Evolutionary conservation across 257 asterid species (phyloP), one percentile per base, ranked within the genome.

Genomic region (Sherardia arvensis): DNA sequence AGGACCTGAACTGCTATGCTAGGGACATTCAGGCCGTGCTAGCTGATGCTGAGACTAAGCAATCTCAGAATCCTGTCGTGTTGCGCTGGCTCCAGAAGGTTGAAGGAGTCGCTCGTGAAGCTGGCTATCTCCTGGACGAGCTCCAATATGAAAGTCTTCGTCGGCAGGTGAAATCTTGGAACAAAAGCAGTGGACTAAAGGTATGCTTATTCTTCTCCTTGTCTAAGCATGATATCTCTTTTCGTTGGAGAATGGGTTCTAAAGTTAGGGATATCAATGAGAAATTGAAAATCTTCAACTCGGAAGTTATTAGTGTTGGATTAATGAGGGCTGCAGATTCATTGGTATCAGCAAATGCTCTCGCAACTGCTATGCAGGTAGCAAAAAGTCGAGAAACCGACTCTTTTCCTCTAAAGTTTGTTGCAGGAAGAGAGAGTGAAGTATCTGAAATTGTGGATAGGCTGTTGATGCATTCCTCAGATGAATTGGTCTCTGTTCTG

Each of bases 311-410:
- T 25, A 28, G 3, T 22, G 9, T 25, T 62, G 67, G 58, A 5
- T 62, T 43, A 4, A 62, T 7, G 2, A 25, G 4, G 3, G 28
- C 4, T 8, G 25, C 28, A 43, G 55, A 33, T 10, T 3, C 36
- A 28, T 4, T 40, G 12, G 3, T 12, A 4, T 11, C 47, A 5
- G 2, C 38, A 5, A 9, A 21, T 22, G 18, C 32, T 40, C 2
- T 3, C 11, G 51, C 34, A 26, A 32, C 36, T 8, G 8, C 36
- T 8, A 8, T 36, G 43, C 14, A 36, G 43, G 21, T 38, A 0
- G 17, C 55, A 3, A 62, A 22, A 2, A 4, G 22, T 9, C 45
- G 74, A 43, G 61, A 74, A 48, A 64, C 61, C 5, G 53, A 74
- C 1, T 74, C 68, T 2, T 0, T 22, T 2, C 47, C 21, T 8